Conservation (phyloP, 768 basidiomycete genomes). For the Cystobasidiopsis lactophilus region DNA sequence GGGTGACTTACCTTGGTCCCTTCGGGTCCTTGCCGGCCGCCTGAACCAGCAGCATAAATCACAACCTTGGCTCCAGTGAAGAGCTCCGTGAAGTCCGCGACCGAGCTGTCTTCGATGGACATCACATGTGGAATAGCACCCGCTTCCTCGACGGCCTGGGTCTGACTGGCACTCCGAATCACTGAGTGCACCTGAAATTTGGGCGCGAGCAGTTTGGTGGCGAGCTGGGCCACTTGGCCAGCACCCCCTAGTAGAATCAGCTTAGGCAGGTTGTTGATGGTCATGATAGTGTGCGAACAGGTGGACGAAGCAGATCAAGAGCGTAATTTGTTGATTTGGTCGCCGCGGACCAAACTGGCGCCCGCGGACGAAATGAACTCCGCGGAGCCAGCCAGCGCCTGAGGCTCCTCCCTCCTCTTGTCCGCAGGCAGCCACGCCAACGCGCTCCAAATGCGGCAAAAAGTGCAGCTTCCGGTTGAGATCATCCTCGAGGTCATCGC, state of each 20-base stretch:
- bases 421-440: too few species aligned
- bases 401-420: too few species aligned
- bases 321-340: too few species aligned
- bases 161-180: conserved; percentile 33
- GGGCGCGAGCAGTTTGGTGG: conserved; percentile 30
- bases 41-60: conserved; percentile 25
- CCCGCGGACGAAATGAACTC: too few species aligned
- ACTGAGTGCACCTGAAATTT: conserved; percentile 35
- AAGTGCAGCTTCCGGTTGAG: too few species aligned
- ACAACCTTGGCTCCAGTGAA: conserved; percentile 29
- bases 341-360: too few species aligned
- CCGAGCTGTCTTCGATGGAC: conserved; percentile 36
- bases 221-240: conserved; percentile 28
- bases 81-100: conserved; percentile 29
- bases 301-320: too few species aligned
- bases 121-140: conserved; percentile 34
- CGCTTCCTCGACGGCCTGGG: conserved; percentile 29
- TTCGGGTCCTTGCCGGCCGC: conserved; percentile 38
- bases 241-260: conserved; percentile 14
- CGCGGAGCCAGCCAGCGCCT: too few species aligned
- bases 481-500: too few species aligned
- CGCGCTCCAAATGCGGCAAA: too few species aligned
- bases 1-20: conserved; percentile 31
- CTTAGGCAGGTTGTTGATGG: conserved; percentile 4
- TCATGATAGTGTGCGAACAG: too few species aligned